Evolutionary conservation across 176 grass and related monocot species (phyloP), one percentile per base, ranked within the genome.

Genomic region (Phragmites australis): DNA sequence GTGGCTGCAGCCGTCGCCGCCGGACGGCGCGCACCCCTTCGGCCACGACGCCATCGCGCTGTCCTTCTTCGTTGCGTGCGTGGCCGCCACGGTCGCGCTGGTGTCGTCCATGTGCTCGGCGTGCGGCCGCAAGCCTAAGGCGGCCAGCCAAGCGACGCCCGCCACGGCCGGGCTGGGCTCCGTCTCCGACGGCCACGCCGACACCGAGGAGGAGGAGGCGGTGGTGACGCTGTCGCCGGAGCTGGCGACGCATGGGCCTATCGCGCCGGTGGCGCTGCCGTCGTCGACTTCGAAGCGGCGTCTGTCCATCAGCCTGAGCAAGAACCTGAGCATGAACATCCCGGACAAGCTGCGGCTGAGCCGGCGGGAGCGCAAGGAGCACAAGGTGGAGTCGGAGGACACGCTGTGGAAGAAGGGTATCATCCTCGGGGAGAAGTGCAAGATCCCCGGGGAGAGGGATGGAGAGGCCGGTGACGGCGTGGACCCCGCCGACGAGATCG

Each of bases 391-490:
- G 8, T 72, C 81, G 43, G 91, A 91, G 86, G 90, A 95, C 72
- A 86, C 84, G 77, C 82, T 94, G 61, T 97, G 94, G 92, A 94
- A 94, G 90, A 97, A 92, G 66, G 80, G 85, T 42, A 97, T 97
- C 85, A 94, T 97, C 63, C 84, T 94, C 53, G 92, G 92, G 16
- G 92, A 89, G 78, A 94, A 90, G 84, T 85, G 87, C 87, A 84
- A 56, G 88, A 85, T 97, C 66, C 89, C 87, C 39, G 85, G 77
- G 11, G 89, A 94, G 57, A 84, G 87, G n/a, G 94, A 94, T 2
- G 88, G 89, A 1, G 92, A 94, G 82, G 34, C 14, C 22, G 76
- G 56, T 65, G 83, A 73, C 43, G 40, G n/a, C 59, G 82, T 59
- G 45, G 85, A 75, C 54, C 87, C 87, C 15, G 94, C 79, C 27